Evolutionary conservation across 1,284 basidiomycete genomes (phyloP), one percentile per base, ranked within the genome.

Genomic region (Pyrrhoderma lamaoense): DNA sequence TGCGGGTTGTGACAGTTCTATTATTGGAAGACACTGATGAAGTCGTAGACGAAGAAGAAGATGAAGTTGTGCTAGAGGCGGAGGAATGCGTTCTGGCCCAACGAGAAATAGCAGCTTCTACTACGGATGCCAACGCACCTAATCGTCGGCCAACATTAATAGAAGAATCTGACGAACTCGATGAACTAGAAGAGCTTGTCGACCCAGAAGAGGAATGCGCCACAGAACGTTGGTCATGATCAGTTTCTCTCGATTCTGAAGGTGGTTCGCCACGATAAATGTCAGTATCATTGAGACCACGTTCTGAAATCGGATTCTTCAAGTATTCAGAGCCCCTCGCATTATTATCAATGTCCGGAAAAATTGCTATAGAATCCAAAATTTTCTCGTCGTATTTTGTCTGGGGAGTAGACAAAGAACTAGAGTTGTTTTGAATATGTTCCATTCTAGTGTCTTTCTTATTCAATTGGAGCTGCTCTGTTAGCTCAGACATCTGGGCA

Each of bases 211-310:
- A 37, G 4, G 42, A 49, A 38, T 19, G 22, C 47, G 42, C 47
- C 34, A 43, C 50, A 47, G 52, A 49, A n/a, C 25, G 27, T 25
- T 22, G 36, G 55, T 57, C 31, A 67, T 65, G 40, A 59, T 42
- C 19, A 65, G 54, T 42, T 68, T 65, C 42, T 59, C 59, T 50
- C 65, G 53, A 16, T 11, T 31, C 59, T 5, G 65, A 63, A 27
- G 68, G 70, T 2, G 65, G 70, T 21, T 68, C 68, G n/a, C 82
- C 82, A 54, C 82, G 74, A 60, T 81, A 85, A 51, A 85, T 82
- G 60, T 80, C 77, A 21, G 64, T 62, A 46, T 67, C 64, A 34
- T 8, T 11, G 3, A 18, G 35, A 16, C 44, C 27, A 31, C 11
- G 11, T 45, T 34, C 44, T 34, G 27, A 45, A 34, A 8, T 21